These are phyloP conservation scores for Nitzschia inconspicua DNA, from an alignment of 108 stramenopile genomes.

Conservation along the genomic window DNA sequence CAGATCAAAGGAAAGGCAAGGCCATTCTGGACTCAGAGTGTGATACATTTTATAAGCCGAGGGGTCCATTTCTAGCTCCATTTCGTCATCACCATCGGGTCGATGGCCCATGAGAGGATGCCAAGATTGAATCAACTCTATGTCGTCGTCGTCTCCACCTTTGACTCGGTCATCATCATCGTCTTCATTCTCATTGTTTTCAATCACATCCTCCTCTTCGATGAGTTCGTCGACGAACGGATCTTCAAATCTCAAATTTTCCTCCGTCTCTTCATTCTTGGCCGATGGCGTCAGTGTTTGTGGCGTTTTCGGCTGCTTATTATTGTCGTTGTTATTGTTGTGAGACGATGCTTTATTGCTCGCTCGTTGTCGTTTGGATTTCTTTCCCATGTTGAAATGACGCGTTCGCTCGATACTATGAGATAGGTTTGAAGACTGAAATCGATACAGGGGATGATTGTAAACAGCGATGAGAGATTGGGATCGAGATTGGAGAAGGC, in stretches of 20 bases:
- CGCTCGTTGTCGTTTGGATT: conserved; percentile 71
- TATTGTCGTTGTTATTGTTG: background rate
- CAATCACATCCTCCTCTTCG: conserved; percentile 55
- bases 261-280: conserved; percentile 62
- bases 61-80: conserved; percentile 90
- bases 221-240: conserved; percentile 75
- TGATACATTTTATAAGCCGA: conserved; percentile 98
- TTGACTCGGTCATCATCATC: conserved; percentile 34
- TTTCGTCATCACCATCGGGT: conserved; percentile 9
- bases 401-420: no score
- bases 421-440: no score
- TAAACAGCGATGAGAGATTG: no score
- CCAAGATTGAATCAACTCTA: conserved; percentile 46
- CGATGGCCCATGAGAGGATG: conserved; percentile 37
- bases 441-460: no score
- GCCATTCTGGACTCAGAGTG: conserved; percentile 92
- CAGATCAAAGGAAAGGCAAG: conserved; percentile 91
- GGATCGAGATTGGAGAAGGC: no score
- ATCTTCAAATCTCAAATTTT: conserved; percentile 78
- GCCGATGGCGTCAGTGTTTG: conserved; percentile 7
- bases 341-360: no score
- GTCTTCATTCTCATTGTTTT: conserved; percentile 55
- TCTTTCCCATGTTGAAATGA: conserved; percentile 63
- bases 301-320: conserved; percentile 12
- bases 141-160: conserved; percentile 1